Base-by-base conservation (phyloP, 371 early-diverging fungal species). In the Mucor irregularis region DNA sequence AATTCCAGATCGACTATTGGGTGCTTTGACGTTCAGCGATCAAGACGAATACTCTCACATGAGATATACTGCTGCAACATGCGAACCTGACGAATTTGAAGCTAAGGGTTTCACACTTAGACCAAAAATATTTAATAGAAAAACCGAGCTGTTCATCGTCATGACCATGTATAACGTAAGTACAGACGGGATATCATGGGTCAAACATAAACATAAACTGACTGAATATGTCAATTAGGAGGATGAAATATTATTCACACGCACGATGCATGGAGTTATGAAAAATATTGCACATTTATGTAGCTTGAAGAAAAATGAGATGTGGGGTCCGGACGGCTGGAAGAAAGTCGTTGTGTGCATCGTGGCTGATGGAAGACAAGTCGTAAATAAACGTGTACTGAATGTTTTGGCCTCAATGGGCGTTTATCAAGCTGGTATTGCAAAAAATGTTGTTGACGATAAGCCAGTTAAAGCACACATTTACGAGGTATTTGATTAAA, bases 301-400 rank as follows among this genome's bases (percentile, higher is more conserved):
- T 56, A 73, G 77, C 0, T 83, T 87, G 45, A 69, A 73, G 35
- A 67, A 81, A 17, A 81, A 84, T 1, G 58, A 63, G n/a, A 70
- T 76, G 17, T 91, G 92, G 92, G 89, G 85, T 8, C 70, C 81
- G 0, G 84, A 88, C 14, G 87, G 88, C 0, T 94, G 94, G 94
- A 81, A 90, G 56, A 91, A 91, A 60, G 80, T 91, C 8, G 90
- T 91, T 5, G 89, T 93, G 1, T 90, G 90, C 58, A 76, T 93
- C 46, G 90, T 93, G 0, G 82, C 94, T 0, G 94, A 93, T 65
- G 94, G 94, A n/a, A 80, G 90, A 25, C 76, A 79, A 10, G 88
- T 90, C 61, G 82, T 82, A 47, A 69, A 87, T 59, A 73, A 73
- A 16, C 64, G 79, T 8, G 82, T 83, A 2, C 62, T 85, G 52